Conservation (phyloP, 2,329 filamentous ascomycete genomes). For the Colletotrichum magnum region DNA sequence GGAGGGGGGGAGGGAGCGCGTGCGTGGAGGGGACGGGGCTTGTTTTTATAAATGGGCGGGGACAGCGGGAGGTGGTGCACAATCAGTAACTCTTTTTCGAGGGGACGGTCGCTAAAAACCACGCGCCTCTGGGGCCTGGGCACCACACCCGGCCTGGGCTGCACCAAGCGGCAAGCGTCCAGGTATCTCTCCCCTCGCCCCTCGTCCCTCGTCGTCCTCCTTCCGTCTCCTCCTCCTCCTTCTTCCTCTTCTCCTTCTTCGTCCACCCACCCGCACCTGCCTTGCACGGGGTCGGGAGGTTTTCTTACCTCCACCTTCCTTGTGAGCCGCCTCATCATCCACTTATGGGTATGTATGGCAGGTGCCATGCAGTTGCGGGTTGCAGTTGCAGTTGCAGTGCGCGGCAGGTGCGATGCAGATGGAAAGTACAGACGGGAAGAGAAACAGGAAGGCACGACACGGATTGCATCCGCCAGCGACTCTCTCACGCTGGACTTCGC, state of each 20-base stretch:
- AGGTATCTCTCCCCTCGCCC: too few species aligned
- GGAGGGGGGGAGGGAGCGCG: constrained; percentile 57
- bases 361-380: constrained; percentile 2
- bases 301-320: too few species aligned
- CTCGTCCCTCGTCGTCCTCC: too few species aligned
- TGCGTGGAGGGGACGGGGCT: constrained; percentile 65
- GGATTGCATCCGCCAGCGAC: too few species aligned
- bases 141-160: neutral
- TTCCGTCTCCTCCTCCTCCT: too few species aligned
- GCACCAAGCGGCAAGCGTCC: constrained; percentile 1
- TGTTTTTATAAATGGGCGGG: constrained; percentile 74
- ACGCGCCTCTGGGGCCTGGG: constrained; percentile 10
- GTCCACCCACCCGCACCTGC: too few species aligned
- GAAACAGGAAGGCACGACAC: neutral
- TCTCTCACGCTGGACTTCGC: too few species aligned
- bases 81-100: constrained; percentile 63
- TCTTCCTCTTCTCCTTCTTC: too few species aligned
- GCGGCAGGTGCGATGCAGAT: neutral
- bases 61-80: constrained; percentile 65
- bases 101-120: constrained; percentile 7
- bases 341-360: constrained; percentile 2
- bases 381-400: neutral
- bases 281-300: too few species aligned
- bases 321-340: too few species aligned
- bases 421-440: neutral